Evolutionary conservation across 2,329 filamentous ascomycete genomes (phyloP).

Genomic region (Aaosphaeria pasadenensis): DNA sequence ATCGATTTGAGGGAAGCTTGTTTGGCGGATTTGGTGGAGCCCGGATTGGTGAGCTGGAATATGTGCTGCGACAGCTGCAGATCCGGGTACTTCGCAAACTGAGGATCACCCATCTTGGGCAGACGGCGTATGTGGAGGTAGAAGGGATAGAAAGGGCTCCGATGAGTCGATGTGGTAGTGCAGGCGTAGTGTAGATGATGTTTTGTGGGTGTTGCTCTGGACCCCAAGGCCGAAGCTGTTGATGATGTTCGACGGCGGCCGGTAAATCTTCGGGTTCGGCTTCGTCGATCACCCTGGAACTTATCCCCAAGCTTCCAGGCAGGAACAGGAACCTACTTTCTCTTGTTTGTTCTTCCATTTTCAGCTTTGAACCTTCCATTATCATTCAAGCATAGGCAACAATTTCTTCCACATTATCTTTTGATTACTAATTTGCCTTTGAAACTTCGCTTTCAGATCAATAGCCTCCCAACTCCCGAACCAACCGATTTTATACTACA

Average conservation of each 20-base stretch:
- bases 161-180: conserved; percentile 2
- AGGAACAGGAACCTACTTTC: too few species aligned
- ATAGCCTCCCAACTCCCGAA: too few species aligned
- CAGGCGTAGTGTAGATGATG: conserved; percentile 3
- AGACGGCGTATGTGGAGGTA: conserved; percentile 1
- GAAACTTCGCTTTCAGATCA: too few species aligned
- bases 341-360: too few species aligned
- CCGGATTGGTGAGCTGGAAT: conserved; percentile 81
- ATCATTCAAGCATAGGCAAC: too few species aligned
- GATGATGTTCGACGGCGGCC: conserved; percentile 1
- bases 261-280: conserved; percentile 3
- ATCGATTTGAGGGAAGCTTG: conserved; percentile 70
- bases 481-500: too few species aligned
- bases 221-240: conserved; percentile 8
- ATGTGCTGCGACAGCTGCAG: conserved; percentile 80
- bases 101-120: conserved; percentile 66
- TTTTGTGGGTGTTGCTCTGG: conserved; percentile 7
- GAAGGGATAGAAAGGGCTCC: conserved; percentile 4
- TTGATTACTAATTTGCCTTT: too few species aligned
- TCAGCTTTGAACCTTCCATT: too few species aligned
- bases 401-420: too few species aligned
- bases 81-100: conserved; percentile 81
- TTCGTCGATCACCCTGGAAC: neutral
- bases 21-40: conserved; percentile 64
- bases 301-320: neutral